Conservation (phyloP, 2,329 filamentous ascomycete genomes). For the Claviceps arundinis region DNA sequence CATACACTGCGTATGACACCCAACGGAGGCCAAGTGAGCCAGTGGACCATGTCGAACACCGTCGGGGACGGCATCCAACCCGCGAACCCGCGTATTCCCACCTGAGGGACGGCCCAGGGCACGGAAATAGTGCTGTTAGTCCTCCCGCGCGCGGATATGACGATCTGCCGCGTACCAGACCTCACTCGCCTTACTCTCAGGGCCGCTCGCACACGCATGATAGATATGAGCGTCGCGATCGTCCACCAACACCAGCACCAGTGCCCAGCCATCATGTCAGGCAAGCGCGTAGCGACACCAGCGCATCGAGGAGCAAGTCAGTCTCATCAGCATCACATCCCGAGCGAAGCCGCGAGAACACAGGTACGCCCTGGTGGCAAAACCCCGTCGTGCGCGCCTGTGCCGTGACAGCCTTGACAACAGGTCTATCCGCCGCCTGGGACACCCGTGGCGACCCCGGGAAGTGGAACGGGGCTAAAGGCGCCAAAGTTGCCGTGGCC, state of each 20-base stretch:
- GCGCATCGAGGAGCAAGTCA: neutral
- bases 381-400: conserved; percentile 25
- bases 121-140: neutral
- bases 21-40: neutral
- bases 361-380: conserved; percentile 19
- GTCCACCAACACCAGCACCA: neutral
- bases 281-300: neutral
- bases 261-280: neutral
- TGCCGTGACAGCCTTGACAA: conserved; percentile 31
- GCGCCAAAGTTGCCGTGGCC: conserved; percentile 33
- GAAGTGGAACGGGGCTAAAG: conserved; percentile 34
- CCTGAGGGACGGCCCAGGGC: neutral
- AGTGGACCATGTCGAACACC: neutral
- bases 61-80: neutral
- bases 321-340: neutral
- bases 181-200: conserved; percentile 2
- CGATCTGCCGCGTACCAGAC: neutral
- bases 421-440: conserved; percentile 34
- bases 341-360: neutral
- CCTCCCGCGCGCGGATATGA: neutral
- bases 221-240: neutral
- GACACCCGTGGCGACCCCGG: conserved; percentile 30
- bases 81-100: neutral
- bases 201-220: neutral
- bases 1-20: neutral